A percentile compares a stretch with the other conserved stretches of the same genome.
Evolutionary conservation across 2,329 filamentous ascomycete species (phyloP).

Genomic region (Aphanocladium album): DNA sequence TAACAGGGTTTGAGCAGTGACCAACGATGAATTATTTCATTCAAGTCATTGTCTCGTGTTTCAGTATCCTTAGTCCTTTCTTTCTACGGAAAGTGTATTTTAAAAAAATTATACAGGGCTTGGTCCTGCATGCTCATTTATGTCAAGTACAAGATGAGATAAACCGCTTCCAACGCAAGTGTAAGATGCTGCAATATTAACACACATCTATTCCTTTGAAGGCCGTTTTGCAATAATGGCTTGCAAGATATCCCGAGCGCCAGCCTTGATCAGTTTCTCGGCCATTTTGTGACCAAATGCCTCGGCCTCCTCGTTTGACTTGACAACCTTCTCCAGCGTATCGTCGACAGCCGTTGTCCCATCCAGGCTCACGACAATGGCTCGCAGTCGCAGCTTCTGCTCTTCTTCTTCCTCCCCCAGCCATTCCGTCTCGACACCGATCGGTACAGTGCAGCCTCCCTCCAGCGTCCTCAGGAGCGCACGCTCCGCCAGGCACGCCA

Average conservation of each 20-base stretch:
- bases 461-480: constrained; percentile 82
- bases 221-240: constrained; percentile 55
- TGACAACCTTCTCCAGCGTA: constrained; percentile 57
- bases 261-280: constrained; percentile 64
- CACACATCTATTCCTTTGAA: not conserved
- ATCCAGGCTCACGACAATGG: constrained; percentile 78
- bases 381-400: constrained; percentile 62
- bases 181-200: no score
- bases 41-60: no score
- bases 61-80: no score
- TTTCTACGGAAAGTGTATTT: no score
- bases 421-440: constrained; percentile 86
- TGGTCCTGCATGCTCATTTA: no score
- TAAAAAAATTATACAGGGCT: no score
- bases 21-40: no score
- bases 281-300: constrained; percentile 72
- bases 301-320: constrained; percentile 64
- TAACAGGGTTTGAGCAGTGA: no score
- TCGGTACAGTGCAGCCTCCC: constrained; percentile 91
- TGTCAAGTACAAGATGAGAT: no score
- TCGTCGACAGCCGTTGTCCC: constrained; percentile 70
- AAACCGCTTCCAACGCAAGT: no score
- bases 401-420: constrained; percentile 29
- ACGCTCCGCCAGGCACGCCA: constrained; percentile 74
- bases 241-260: constrained; percentile 79